Evolutionary conservation across 306 rosid species (phyloP).

Genomic region (Trifolium subterraneum): DNA sequence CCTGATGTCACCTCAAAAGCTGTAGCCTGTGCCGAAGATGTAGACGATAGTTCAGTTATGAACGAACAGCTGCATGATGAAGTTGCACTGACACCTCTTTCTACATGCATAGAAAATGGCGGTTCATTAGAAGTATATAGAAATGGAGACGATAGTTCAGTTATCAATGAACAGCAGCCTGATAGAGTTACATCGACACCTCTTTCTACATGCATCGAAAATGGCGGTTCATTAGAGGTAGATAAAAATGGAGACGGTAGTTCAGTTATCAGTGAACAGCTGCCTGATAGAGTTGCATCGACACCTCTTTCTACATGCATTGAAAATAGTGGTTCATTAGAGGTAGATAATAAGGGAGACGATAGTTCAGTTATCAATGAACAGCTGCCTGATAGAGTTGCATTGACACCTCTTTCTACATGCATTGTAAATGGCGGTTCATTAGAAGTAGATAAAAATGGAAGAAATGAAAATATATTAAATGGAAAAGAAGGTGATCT

Average conservation of each 20-base stretch:
- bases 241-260: slow-evolving; percentile 38
- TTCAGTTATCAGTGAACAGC: too few relatives aligned
- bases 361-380: too few relatives aligned
- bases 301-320: too few relatives aligned
- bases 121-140: slow-evolving; percentile 37
- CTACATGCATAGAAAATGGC: slow-evolving; percentile 41
- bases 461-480: neutral
- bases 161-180: slow-evolving; percentile 54
- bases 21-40: slow-evolving; percentile 50
- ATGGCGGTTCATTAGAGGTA: slow-evolving; percentile 38
- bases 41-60: slow-evolving; percentile 37
- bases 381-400: too few relatives aligned
- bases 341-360: too few relatives aligned
- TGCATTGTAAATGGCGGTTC: too few relatives aligned
- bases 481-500: slow-evolving; percentile 42
- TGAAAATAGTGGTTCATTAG: too few relatives aligned
- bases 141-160: slow-evolving; percentile 45
- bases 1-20: slow-evolving; percentile 80
- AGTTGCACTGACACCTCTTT: slow-evolving; percentile 55
- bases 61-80: slow-evolving; percentile 62
- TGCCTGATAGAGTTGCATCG: too few relatives aligned
- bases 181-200: slow-evolving; percentile 59
- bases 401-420: too few relatives aligned
- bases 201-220: slow-evolving; percentile 43
- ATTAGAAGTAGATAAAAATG: too few relatives aligned